These are phyloP conservation scores for Peronospora destructor DNA, from an alignment of 352 stramenopile genomes.

Conservation along the genomic window DNA sequence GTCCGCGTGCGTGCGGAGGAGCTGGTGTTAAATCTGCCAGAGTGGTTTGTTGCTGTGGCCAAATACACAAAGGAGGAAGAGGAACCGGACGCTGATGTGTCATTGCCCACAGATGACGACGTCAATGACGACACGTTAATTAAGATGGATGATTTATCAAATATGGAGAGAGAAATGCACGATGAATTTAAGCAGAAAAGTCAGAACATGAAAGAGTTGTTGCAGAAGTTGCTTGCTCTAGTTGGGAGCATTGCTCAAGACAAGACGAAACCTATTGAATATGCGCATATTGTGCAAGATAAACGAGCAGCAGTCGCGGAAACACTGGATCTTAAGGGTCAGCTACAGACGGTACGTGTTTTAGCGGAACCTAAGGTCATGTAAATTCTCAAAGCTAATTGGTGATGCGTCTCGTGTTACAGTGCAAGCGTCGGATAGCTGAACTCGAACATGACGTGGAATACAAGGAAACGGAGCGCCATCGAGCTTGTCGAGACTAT, in stretches of 20 bases:
- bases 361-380: neutral
- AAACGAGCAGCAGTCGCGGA: slow-evolving; percentile 46
- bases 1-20: slow-evolving; percentile 33
- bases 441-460: slow-evolving; percentile 65
- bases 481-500: slow-evolving; percentile 68
- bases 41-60: slow-evolving; percentile 66
- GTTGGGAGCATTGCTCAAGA: slow-evolving; percentile 15
- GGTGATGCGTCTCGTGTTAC: slow-evolving; percentile 8
- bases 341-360: slow-evolving; percentile 47
- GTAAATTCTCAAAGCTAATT: slow-evolving; percentile 11
- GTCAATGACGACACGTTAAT: slow-evolving; percentile 21
- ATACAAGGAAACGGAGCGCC: slow-evolving; percentile 67
- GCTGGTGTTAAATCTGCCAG: slow-evolving; percentile 47
- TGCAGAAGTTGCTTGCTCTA: slow-evolving; percentile 33
- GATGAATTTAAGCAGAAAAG: slow-evolving; percentile 36
- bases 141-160: slow-evolving; percentile 32
- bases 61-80: slow-evolving; percentile 39
- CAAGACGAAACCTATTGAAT: slow-evolving; percentile 34
- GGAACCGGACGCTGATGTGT: slow-evolving; percentile 23
- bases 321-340: slow-evolving; percentile 39
- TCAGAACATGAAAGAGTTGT: slow-evolving; percentile 24
- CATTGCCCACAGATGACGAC: slow-evolving; percentile 27
- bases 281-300: slow-evolving; percentile 47
- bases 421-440: slow-evolving; percentile 52
- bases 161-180: slow-evolving; percentile 35